phyloP scores from a whole-genome alignment of 2,329 filamentous ascomycete genomes.

The Xylariales sp. region DNA sequence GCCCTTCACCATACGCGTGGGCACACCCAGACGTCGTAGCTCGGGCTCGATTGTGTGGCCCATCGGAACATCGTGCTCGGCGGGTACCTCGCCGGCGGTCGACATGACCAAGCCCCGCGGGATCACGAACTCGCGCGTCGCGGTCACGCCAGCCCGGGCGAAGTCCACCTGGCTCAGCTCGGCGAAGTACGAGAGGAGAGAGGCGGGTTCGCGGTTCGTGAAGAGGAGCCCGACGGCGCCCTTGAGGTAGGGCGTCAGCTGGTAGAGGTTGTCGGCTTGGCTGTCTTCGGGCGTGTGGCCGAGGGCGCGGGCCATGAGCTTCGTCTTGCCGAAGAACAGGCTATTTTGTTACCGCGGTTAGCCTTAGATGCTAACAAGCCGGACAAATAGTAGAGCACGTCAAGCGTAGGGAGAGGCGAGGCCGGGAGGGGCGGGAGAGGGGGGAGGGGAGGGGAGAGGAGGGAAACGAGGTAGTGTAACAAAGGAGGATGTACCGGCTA shows the following conservation, averaged over 20 bases:
- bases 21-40: constrained; percentile 87
- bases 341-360: constrained; percentile 56
- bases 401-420: background rate
- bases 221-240: constrained; percentile 92
- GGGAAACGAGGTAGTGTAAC: constrained; percentile 58
- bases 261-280: constrained; percentile 80
- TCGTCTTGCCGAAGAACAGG: constrained; percentile 98
- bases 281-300: constrained; percentile 82
- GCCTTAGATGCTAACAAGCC: background rate
- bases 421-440: too few relatives aligned
- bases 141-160: constrained; percentile 84
- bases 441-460: constrained; percentile 60
- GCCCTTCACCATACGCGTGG: constrained; percentile 88
- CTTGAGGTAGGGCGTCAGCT: constrained; percentile 74
- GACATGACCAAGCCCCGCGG: constrained; percentile 86
- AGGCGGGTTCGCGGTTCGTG: constrained; percentile 78
- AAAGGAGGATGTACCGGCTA: constrained; percentile 71
- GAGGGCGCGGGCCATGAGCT: constrained; percentile 97
- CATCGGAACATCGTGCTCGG: constrained; percentile 85
- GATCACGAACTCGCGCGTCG: constrained; percentile 80
- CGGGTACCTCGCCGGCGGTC: constrained; percentile 80
- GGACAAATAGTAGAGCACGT: too few relatives aligned
- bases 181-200: constrained; percentile 79
- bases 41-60: constrained; percentile 92
- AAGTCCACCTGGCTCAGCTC: constrained; percentile 83